phyloP scores from a whole-genome alignment of 768 basidiomycete genomes.

The Tulasnella sp. region DNA sequence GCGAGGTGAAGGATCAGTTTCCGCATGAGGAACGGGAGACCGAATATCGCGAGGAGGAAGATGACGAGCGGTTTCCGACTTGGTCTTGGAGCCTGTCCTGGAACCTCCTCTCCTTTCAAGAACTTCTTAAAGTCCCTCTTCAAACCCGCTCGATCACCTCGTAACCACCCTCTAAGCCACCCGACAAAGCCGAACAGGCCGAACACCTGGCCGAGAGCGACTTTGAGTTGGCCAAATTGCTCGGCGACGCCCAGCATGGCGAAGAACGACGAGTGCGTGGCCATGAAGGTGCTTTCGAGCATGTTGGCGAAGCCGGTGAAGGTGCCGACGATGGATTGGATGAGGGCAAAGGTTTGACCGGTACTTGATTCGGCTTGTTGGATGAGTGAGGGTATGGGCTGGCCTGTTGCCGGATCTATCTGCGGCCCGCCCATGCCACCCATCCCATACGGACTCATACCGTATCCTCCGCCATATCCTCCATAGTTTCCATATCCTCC shows the following conservation, averaged over 20 bases:
- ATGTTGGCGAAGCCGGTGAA: slow-evolving; percentile 94
- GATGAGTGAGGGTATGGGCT: slow-evolving; percentile 53
- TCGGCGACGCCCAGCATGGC: slow-evolving; percentile 85
- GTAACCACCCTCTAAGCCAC: slow-evolving; percentile 67
- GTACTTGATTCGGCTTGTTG: slow-evolving; percentile 86
- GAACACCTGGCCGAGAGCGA: slow-evolving; percentile 88
- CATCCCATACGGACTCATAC: slow-evolving; percentile 35
- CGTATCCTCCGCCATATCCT: slow-evolving; percentile 35
- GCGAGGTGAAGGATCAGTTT: slow-evolving; percentile 74
- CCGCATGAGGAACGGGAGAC: slow-evolving; percentile 89
- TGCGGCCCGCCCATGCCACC: slow-evolving; percentile 25
- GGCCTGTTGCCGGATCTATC: slow-evolving; percentile 38
- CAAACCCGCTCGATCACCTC: slow-evolving; percentile 41
- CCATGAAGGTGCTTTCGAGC: slow-evolving; percentile 96
- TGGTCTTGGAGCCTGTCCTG: slow-evolving; percentile 45
- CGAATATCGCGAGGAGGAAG: slow-evolving; percentile 89
- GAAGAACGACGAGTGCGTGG: slow-evolving; percentile 90
- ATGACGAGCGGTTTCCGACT: slow-evolving; percentile 86
- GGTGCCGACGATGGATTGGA: slow-evolving; percentile 92
- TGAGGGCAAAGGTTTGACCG: slow-evolving; percentile 82
- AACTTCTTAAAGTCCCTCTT: slow-evolving; percentile 70
- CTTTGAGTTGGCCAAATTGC: slow-evolving; percentile 84
- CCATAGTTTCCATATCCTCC: slow-evolving; percentile 40
- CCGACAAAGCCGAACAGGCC: slow-evolving; percentile 83
- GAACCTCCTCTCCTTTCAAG: slow-evolving; percentile 43